Base-by-base conservation (phyloP, 2,329 filamentous ascomycete species). In the Hypocreales sp. region DNA sequence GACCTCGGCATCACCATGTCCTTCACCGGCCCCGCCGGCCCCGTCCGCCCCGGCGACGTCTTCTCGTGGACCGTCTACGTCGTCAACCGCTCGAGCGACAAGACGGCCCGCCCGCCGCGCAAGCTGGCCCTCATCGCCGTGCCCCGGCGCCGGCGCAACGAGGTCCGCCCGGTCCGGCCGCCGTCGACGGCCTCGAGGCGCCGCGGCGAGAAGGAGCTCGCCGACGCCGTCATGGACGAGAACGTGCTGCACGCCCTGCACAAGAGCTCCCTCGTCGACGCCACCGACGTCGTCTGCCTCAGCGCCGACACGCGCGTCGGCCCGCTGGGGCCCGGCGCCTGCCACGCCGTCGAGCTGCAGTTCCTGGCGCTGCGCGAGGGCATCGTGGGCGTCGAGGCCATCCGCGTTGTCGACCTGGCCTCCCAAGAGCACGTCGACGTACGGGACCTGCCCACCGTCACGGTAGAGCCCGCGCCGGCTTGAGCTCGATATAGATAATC, bases 341-440 rank as follows among this genome's bases (percentile, higher is more conserved):
- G 79, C 42, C 79, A 83, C 40, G 75, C 77, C 20, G 72, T 71
- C 1, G 76, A 81, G 46, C 48, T 87, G 38, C 68, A 70, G 38
- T 84, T 87, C 37, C 55, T 84, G 28, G 73, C 79, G 4, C 53
- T 84, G 28, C 56, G 58, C 28, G 60, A 67, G 25, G 81, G 80
- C 1, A 63, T 81, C 18, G 61, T 81, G 17, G 63, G 65, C n/a
- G 50, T 87, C 3, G 80, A 86, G 39, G 73, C 74, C 3, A 60
- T 87, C 13, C 60, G 79, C 26, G 68, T 87, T 2, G 61, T 86
- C 4, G 81, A 90, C 47, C 46, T 87, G 33, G 68, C 60, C 14
- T 79, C 70, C 19, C 74, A 81, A 42, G 79, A 86, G 53, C 76
- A 79, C 43, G 74, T 81, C 4, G 79, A 87, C 48, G 72, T 86